Evolutionary conservation across 805 yeast genomes (phyloP), one percentile per base, ranked within the genome.

Genomic region (Candida endomychidarum): DNA sequence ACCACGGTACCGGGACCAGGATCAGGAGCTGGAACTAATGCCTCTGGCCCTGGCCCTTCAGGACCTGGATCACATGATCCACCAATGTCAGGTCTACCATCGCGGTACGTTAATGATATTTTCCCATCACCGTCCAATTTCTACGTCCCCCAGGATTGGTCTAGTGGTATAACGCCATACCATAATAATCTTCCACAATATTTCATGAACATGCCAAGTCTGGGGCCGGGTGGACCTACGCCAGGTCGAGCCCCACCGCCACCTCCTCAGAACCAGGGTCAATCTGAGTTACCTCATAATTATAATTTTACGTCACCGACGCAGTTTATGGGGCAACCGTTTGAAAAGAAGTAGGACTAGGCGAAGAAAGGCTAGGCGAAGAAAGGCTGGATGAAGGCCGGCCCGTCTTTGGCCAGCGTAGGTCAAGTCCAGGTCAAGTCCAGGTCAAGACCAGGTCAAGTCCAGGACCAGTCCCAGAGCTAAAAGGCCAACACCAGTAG

Each of bases 71-170:
- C 28, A 9, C 18, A 23, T 17, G 88, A 83, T 45, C 80, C 89
- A 0, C 87, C 90, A 3, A 59, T 83, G 2, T 83, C 83, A 5
- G 81, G 80, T 0, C 63, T 86, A 17, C 90, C 95, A 2, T 77
- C 86, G 2, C 70, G 84, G 37, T 86, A 80, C 51, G 78, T 84
- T 29, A 74, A 74, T 43, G 95, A 86, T 51, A 67, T 83, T 55
- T 79, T 86, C 52, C 90, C 89, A 21, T 83, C 91, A 5, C 96
- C 96, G 0, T 76, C 81, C n/a, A 83, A 77, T 46, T 80, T 81
- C 49, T 86, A 83, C 51, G 76, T 80, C 5, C 71, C 78, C 2
- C 74, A 66, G 34, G 74, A 69, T 36, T 69, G 74, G 74, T 44
- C 55, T 20, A 54, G 67, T 11, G 70, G 72, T 0, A 58, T 63